Conservation (phyloP, 2,329 filamentous ascomycete species). For the Dothideomycetidae sp. region DNA sequence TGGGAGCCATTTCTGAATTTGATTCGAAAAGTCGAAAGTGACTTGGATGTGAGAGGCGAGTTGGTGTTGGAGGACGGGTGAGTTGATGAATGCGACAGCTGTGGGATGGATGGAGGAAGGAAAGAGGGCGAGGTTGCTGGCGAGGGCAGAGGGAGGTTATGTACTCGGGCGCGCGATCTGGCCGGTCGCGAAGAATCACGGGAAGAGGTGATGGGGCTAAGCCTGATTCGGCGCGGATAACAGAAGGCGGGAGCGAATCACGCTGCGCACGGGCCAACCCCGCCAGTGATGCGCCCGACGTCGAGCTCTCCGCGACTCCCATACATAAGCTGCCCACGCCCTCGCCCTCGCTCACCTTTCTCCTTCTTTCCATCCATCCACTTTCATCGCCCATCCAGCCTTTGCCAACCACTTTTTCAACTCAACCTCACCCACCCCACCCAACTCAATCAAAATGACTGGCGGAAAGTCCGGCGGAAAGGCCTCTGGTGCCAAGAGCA, state of each 20-base stretch:
- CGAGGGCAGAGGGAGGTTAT: slow-evolving; percentile 20
- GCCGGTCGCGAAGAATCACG: slow-evolving; percentile 4
- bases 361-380: slow-evolving; percentile 17
- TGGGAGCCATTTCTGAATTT: slow-evolving; percentile 66
- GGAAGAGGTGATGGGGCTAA: slow-evolving; percentile 12
- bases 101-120: slow-evolving; percentile 24
- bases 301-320: slow-evolving; percentile 14
- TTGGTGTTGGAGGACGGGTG: slow-evolving; percentile 20
- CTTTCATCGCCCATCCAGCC: slow-evolving; percentile 18
- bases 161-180: slow-evolving; percentile 9
- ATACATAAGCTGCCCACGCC: slow-evolving; percentile 24
- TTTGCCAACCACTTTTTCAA: slow-evolving; percentile 22
- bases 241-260: neutral
- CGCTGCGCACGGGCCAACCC: slow-evolving; percentile 5
- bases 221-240: slow-evolving; percentile 9
- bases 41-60: slow-evolving; percentile 19
- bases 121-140: slow-evolving; percentile 27
- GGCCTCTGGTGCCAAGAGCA: slow-evolving; percentile 91
- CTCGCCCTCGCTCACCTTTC: slow-evolving; percentile 10
- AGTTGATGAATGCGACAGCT: slow-evolving; percentile 20
- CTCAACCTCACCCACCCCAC: slow-evolving; percentile 24
- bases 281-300: slow-evolving; percentile 8
- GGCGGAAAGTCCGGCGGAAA: slow-evolving; percentile 99
- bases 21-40: slow-evolving; percentile 18
- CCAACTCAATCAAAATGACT: slow-evolving; percentile 76